These are phyloP conservation scores for Trichothecium sympodiale DNA, from an alignment of 2,329 filamentous ascomycete genomes.

Conservation along the genomic window DNA sequence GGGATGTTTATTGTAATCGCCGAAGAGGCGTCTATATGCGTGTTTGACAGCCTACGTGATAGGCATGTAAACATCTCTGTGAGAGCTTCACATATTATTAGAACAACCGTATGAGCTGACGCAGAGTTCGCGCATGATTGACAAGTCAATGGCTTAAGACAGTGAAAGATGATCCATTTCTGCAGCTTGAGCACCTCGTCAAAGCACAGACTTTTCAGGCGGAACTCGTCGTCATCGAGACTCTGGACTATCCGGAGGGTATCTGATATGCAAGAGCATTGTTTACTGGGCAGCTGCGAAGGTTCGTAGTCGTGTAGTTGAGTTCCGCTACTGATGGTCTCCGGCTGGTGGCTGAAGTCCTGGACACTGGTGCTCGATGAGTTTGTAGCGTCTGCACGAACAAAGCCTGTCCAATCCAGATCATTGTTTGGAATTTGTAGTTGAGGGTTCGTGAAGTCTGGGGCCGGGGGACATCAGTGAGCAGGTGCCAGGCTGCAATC, in stretches of 20 bases:
- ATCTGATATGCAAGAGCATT: constrained; percentile 13
- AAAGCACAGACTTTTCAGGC: constrained; percentile 12
- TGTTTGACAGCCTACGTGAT: constrained; percentile 6
- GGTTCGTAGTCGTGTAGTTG: no score
- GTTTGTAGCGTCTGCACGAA: constrained; percentile 2
- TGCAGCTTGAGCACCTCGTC: constrained; percentile 18
- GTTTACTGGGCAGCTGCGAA: no score
- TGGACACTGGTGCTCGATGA: no score
- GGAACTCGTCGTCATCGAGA: constrained; percentile 18
- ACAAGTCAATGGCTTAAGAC: constrained; percentile 15
- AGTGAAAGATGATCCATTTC: constrained; percentile 17
- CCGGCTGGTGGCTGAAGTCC: no score
- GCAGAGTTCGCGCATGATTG: constrained; percentile 6
- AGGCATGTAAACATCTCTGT: constrained; percentile 17
- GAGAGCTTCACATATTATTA: constrained; percentile 17
- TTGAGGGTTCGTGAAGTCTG: no score
- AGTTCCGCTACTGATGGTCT: no score
- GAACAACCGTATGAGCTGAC: constrained; percentile 11
- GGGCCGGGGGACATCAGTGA: no score
- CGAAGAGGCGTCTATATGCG: no score
- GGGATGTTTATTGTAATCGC: no score
- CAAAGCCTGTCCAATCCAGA: background rate
- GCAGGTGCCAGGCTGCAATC: no score
- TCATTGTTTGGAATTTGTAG: no score
- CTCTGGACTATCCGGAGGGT: constrained; percentile 14